Base-by-base conservation (phyloP, 164 flowering plant species). In the Houttuynia cordata region DNA sequence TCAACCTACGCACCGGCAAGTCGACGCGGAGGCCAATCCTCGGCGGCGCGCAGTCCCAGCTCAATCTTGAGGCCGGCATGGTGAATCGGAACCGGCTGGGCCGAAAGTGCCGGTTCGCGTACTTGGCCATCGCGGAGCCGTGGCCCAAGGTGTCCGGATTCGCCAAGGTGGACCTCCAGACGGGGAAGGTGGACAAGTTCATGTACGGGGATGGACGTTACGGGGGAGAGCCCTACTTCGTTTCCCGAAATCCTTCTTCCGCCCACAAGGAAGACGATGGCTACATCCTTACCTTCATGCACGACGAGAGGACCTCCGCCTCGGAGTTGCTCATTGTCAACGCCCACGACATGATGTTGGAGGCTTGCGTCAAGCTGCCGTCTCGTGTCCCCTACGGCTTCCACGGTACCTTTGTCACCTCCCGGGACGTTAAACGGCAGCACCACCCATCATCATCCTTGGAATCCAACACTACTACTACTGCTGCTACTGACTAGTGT, bases 141-240 rank as follows among this genome's bases (percentile, higher is more conserved):
- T 91, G 97, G 97, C 97, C 97, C 0, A 91, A 83, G 58, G 96
- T 88, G 0, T 88, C 94, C 0, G 97, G 97, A 0, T 78, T 91
- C 24, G 97, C 94, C 0, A 91, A 91, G 57, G 92, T 91, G 0
- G 90, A 91, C 61, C 77, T 91, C 14, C 57, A 19, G 0, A 81
- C 86, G 0, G 97, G 97, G 1, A 76, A 86, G 52, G 81, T 84
- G 1, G 51, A 67, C 34, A 88, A 91, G 60, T 79, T 65, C 55
- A 58, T 72, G 0, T 88, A 86, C 23, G 97, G 96, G 0, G 82
- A 79, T 2, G 20, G 64, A 14, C 53, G 69, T 41, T 91, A 57
- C 39, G 97, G 97, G 0, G 97, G 97, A 0, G 97, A 91, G 72
- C 97, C 97, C 0, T 74, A 79, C 65, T 91, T 91, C 54, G 65